Evolutionary conservation across 352 stramenopile species (phyloP).

Genomic region (Globisporangium nunn): DNA sequence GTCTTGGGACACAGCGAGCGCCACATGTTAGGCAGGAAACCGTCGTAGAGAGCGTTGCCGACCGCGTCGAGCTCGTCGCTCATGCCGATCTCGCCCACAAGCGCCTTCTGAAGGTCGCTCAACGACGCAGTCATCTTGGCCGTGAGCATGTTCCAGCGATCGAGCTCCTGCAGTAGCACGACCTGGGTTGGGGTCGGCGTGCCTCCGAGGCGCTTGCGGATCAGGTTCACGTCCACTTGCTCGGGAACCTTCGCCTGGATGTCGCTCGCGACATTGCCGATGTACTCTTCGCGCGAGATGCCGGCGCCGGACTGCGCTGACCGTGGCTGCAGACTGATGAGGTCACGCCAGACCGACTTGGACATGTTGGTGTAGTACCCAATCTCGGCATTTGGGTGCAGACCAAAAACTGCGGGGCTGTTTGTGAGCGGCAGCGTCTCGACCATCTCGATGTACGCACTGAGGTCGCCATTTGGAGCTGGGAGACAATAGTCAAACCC

Average conservation of each 20-base stretch:
- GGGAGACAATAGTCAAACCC: conserved; percentile 91
- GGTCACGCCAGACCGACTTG: conserved; percentile 90
- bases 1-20: conserved; percentile 86
- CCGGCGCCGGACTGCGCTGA: conserved; percentile 61
- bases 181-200: conserved; percentile 88
- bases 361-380: conserved; percentile 94
- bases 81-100: conserved; percentile 95
- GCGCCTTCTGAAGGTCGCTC: conserved; percentile 86
- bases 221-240: conserved; percentile 81
- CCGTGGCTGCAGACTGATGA: conserved; percentile 90
- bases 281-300: conserved; percentile 91
- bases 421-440: conserved; percentile 92
- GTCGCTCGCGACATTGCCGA: conserved; percentile 84
- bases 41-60: conserved; percentile 90
- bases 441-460: conserved; percentile 77
- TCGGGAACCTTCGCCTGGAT: conserved; percentile 90
- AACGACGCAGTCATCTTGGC: conserved; percentile 81
- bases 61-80: conserved; percentile 92
- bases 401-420: conserved; percentile 91
- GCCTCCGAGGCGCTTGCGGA: conserved; percentile 66
- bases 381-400: conserved; percentile 96
- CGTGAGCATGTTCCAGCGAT: conserved; percentile 92
- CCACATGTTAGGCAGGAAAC: conserved; percentile 91
- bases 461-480: conserved; percentile 39
- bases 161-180: conserved; percentile 92